Conservation (phyloP, 495 filamentous ascomycete species). For the Thozetella sp. region DNA sequence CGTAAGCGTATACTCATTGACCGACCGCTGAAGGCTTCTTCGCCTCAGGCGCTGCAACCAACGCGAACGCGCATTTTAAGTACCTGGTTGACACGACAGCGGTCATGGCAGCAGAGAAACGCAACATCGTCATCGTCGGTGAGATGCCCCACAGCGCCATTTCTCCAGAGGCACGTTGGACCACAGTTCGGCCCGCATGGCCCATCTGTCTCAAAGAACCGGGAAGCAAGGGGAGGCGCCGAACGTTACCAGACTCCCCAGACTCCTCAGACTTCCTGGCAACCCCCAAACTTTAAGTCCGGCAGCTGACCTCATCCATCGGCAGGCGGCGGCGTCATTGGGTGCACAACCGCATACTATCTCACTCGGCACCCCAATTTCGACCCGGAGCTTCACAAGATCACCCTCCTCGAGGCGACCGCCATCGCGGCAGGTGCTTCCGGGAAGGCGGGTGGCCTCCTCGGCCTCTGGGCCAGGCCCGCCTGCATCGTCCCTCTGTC, state of each 20-base stretch:
- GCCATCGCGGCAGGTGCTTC: slow-evolving; percentile 89
- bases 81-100: background rate
- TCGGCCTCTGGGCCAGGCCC: slow-evolving; percentile 94
- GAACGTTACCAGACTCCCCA: too few species aligned
- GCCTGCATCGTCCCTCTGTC: slow-evolving; percentile 82
- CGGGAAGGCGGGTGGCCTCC: slow-evolving; percentile 90
- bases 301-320: background rate
- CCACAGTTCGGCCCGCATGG: too few species aligned
- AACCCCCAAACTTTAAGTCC: background rate
- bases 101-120: slow-evolving; percentile 25
- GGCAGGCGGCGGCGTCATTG: slow-evolving; percentile 91
- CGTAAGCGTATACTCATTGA: too few species aligned
- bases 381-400: slow-evolving; percentile 70
- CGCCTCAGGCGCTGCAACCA: background rate
- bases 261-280: background rate
- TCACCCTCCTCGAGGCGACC: slow-evolving; percentile 88
- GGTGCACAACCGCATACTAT: slow-evolving; percentile 91
- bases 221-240: too few species aligned
- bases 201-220: too few species aligned
- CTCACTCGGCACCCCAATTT: slow-evolving; percentile 87
- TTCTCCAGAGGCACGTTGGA: too few species aligned
- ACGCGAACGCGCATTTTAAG: background rate
- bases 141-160: too few species aligned
- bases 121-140: slow-evolving; percentile 75
- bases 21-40: too few species aligned